Evolutionary conservation across 2,329 filamentous ascomycete genomes (phyloP).

Genomic region (Diaporthe eres): DNA sequence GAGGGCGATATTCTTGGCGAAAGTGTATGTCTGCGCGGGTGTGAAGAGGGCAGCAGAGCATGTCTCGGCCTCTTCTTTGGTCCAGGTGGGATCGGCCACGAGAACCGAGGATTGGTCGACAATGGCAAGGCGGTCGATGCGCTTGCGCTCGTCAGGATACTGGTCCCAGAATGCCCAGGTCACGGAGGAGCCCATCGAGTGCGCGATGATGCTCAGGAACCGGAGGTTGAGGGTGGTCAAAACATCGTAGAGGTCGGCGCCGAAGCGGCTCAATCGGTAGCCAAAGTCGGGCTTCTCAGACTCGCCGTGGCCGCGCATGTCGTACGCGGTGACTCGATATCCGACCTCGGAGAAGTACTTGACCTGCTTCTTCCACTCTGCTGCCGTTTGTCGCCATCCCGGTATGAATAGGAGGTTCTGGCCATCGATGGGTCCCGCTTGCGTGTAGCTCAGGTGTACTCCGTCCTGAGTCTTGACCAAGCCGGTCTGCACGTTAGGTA

Average conservation of each 20-base stretch:
- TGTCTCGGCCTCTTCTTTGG: not conserved
- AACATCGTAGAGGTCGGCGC: not conserved
- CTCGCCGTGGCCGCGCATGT: not conserved
- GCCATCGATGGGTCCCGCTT: not conserved
- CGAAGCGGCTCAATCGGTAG: not conserved
- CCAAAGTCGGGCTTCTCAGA: constrained; percentile 1
- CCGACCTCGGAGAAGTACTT: not conserved
- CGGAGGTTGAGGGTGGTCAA: not conserved
- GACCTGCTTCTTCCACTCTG: not conserved
- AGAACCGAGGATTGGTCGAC: not conserved
- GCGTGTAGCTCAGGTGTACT: not conserved
- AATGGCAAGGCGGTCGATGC: not conserved
- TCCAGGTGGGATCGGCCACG: not conserved
- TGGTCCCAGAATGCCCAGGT: constrained; percentile 5
- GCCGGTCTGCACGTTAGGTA: not conserved
- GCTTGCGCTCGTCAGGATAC: not conserved
- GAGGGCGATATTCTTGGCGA: not conserved
- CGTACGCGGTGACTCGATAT: not conserved
- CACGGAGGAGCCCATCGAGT: constrained; percentile 2
- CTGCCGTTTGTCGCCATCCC: not conserved
- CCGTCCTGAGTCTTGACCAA: not conserved
- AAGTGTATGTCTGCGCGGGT: not conserved
- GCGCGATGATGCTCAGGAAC: not conserved
- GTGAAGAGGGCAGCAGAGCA: not conserved
- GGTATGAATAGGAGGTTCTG: not conserved